Conservation (phyloP, 164 flowering plant genomes). For the Macadamia integrifolia region DNA sequence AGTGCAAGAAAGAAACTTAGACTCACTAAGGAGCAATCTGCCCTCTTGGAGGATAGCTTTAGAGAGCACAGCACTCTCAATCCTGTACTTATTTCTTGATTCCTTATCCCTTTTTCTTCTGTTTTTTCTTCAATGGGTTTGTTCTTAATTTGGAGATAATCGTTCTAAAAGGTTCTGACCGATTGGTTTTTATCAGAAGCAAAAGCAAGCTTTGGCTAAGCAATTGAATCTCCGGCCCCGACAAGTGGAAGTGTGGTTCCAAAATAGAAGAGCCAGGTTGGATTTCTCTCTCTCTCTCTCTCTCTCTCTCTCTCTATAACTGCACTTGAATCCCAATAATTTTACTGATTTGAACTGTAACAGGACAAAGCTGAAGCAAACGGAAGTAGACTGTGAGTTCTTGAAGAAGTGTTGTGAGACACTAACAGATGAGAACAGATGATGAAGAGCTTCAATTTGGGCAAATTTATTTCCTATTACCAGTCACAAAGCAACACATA, state of each 20-base stretch:
- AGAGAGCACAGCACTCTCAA: slow-evolving; percentile 82
- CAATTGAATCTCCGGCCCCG: slow-evolving; percentile 70
- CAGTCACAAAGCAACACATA: no score
- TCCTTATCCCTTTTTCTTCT: not conserved
- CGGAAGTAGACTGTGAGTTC: slow-evolving; percentile 83
- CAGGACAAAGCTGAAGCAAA: slow-evolving; percentile 93
- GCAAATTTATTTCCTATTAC: no score
- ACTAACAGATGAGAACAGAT: slow-evolving; percentile 69
- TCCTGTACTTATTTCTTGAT: slow-evolving; percentile 40
- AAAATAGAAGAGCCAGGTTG: slow-evolving; percentile 86
- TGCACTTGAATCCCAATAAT: no score
- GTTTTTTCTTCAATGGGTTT: not conserved
- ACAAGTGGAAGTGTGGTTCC: slow-evolving; percentile 95
- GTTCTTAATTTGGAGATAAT: not conserved
- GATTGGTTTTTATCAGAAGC: slow-evolving; percentile 47
- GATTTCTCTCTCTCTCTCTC: no score
- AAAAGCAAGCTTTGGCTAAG: slow-evolving; percentile 79
- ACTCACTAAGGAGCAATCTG: slow-evolving; percentile 83
- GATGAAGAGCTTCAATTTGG: no score
- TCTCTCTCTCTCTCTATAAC: no score
- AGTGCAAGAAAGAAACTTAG: slow-evolving; percentile 75
- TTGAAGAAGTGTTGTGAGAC: slow-evolving; percentile 80
- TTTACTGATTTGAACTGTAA: no score
- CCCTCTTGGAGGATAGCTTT: slow-evolving; percentile 83
- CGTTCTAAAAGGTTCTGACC: no score